These are phyloP conservation scores for Candida dendrica DNA, from an alignment of 805 yeast species.

Conservation along the genomic window DNA sequence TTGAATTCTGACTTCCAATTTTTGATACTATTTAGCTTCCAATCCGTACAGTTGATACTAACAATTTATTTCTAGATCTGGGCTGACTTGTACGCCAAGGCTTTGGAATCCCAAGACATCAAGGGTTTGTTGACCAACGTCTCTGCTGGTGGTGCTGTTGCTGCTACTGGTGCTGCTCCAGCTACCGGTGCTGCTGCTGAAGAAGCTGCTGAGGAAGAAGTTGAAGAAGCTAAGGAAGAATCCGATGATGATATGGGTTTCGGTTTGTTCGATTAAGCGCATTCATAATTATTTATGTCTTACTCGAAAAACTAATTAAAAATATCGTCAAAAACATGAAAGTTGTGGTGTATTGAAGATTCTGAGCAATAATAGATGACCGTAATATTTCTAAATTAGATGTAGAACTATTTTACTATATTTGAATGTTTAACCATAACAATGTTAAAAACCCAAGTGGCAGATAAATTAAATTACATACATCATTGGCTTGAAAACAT, in stretches of 20 bases:
- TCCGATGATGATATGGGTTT: slow-evolving; percentile 88
- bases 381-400: background rate
- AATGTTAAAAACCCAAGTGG: no score
- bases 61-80: slow-evolving; percentile 39
- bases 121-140: slow-evolving; percentile 67
- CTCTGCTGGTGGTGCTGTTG: slow-evolving; percentile 70
- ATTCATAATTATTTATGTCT: background rate
- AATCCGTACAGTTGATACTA: background rate
- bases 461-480: no score
- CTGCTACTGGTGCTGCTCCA: slow-evolving; percentile 60
- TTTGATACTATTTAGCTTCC: no score
- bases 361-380: background rate
- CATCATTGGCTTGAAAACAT: no score
- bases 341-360: background rate
- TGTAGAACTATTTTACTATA: background rate
- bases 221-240: slow-evolving; percentile 42
- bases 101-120: slow-evolving; percentile 76
- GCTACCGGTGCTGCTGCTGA: slow-evolving; percentile 58
- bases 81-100: slow-evolving; percentile 87
- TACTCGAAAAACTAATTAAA: no score
- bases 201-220: slow-evolving; percentile 56
- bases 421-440: no score
- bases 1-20: no score
- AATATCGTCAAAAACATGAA: background rate
- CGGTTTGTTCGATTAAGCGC: slow-evolving; percentile 80